phyloP scores from a whole-genome alignment of 306 rosid species.

The Sicyos edulis region DNA sequence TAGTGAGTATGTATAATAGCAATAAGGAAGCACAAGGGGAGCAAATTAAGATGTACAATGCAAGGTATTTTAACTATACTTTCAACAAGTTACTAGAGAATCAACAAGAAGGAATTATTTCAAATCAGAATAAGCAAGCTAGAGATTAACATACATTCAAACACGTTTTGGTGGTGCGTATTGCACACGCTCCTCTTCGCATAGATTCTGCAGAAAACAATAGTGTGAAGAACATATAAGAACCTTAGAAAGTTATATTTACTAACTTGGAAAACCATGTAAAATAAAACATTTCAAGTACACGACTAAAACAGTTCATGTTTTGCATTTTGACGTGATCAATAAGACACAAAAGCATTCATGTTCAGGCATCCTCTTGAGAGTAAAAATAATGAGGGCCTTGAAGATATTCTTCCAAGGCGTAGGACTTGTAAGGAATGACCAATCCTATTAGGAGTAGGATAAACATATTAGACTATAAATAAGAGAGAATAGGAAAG shows the following conservation, averaged over 20 bases:
- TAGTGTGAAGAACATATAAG: background rate
- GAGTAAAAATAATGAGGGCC: too few species aligned
- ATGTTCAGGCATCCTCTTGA: background rate
- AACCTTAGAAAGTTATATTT: background rate
- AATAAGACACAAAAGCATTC: too few species aligned
- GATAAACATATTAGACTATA: too few species aligned
- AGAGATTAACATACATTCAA: slow-evolving; percentile 22
- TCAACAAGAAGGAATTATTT: background rate
- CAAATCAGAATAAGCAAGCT: background rate
- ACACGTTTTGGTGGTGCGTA: slow-evolving; percentile 65
- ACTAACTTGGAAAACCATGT: background rate
- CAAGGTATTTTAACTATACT: background rate
- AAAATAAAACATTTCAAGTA: slow-evolving; percentile 6
- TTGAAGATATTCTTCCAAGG: background rate
- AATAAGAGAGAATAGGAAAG: too few species aligned
- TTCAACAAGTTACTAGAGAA: background rate
- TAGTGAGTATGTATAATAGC: background rate
- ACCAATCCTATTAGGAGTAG: too few species aligned
- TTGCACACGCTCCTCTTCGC: slow-evolving; percentile 67
- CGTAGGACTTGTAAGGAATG: background rate
- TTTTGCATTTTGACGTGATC: background rate
- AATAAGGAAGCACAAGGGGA: background rate
- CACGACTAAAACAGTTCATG: background rate
- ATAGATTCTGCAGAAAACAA: slow-evolving; percentile 50
- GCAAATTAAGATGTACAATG: slow-evolving; percentile 2